These are phyloP conservation scores for Coemansia umbellata DNA, from an alignment of 192 early-diverging fungal species.

Conservation along the genomic window DNA sequence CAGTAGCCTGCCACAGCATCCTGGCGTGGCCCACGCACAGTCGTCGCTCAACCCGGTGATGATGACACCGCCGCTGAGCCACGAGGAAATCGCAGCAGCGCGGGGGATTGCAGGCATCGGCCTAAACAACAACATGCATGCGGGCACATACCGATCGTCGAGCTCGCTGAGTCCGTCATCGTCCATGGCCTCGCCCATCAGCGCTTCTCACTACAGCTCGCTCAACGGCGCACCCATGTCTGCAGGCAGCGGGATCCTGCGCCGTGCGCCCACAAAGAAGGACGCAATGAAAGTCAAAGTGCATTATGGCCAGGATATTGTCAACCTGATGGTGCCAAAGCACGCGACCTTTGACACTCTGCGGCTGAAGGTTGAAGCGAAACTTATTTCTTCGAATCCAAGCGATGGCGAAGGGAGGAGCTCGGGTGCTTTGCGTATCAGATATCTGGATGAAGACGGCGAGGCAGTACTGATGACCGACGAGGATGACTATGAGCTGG, in stretches of 20 bases:
- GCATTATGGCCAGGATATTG: conserved; percentile 39
- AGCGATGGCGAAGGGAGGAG: conserved; percentile 4
- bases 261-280: conserved; percentile 45
- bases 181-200: conserved; percentile 27
- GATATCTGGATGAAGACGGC: conserved; percentile 85
- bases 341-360: conserved; percentile 36
- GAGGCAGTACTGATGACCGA: conserved; percentile 85
- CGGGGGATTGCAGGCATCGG: conserved; percentile 35
- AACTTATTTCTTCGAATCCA: conserved; percentile 9
- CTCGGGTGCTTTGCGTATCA: conserved; percentile 51
- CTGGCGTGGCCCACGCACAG: conserved; percentile 22
- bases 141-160: conserved; percentile 5
- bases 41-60: conserved; percentile 19
- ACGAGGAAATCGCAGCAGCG: conserved; percentile 30
- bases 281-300: conserved; percentile 52
- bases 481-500: conserved; percentile 84
- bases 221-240: conserved; percentile 9
- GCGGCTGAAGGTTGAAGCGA: conserved; percentile 26
- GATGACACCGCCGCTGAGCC: conserved; percentile 42
- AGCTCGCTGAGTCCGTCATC: conserved; percentile 23
- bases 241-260: conserved; percentile 12
- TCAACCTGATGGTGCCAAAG: conserved; percentile 47
- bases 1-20: conserved; percentile 18
- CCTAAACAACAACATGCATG: neutral
- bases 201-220: conserved; percentile 18